phyloP scores from a whole-genome alignment of 2,329 filamentous ascomycete genomes.

The Paraphaeosphaeria minitans region DNA sequence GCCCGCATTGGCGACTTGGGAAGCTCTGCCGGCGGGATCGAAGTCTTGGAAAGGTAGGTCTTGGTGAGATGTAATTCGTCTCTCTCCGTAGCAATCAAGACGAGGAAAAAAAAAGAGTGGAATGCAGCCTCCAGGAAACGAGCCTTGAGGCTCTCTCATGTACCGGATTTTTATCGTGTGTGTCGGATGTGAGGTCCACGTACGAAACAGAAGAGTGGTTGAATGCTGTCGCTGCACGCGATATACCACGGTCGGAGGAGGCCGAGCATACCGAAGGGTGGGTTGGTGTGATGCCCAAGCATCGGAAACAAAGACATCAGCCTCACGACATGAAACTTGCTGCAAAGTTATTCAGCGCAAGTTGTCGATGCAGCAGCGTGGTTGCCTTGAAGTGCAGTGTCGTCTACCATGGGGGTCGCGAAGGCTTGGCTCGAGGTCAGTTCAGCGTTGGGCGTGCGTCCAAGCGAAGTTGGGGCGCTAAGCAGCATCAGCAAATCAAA shows the following conservation, averaged over 20 bases:
- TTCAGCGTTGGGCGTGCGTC: background rate
- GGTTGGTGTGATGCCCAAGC: background rate
- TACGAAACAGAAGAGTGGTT: background rate
- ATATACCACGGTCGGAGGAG: background rate
- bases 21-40: background rate
- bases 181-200: background rate
- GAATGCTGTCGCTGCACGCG: background rate
- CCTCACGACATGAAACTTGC: background rate
- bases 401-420: background rate
- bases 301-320: background rate
- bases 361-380: background rate
- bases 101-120: background rate
- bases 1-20: background rate
- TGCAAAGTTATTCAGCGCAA: background rate
- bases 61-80: background rate
- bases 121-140: background rate
- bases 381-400: background rate
- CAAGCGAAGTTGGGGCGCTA: background rate
- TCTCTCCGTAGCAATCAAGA: background rate
- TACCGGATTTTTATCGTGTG: background rate
- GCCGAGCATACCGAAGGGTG: background rate
- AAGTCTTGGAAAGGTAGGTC: background rate
- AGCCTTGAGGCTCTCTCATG: background rate
- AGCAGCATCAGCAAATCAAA: background rate
- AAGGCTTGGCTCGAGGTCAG: slow-evolving; percentile 5